These are phyloP conservation scores for Symbiodinium natans DNA, from an alignment of 73 alveolate species.

Conservation along the genomic window DNA sequence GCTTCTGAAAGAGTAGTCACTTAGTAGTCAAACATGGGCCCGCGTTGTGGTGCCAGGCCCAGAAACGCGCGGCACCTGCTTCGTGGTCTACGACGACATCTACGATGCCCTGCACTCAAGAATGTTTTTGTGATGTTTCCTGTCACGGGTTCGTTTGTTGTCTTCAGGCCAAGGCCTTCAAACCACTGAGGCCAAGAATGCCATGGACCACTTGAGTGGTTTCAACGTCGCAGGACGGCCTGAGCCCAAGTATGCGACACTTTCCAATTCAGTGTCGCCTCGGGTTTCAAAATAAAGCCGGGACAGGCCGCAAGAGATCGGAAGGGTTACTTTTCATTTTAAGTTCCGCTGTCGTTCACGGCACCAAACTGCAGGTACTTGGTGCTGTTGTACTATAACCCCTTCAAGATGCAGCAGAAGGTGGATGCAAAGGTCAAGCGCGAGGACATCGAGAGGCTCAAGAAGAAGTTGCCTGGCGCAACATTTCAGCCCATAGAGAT, in stretches of 20 bases:
- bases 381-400: slow-evolving; percentile 93
- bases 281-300: too few species aligned
- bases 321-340: too few species aligned
- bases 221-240: slow-evolving; percentile 99
- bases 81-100: slow-evolving; percentile 99
- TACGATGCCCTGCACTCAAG: slow-evolving; percentile 98
- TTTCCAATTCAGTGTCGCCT: background rate
- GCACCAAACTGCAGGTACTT: slow-evolving; percentile 93
- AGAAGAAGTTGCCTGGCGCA: slow-evolving; percentile 62
- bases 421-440: slow-evolving; percentile 89
- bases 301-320: too few species aligned
- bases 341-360: too few species aligned
- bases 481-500: background rate
- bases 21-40: too few species aligned
- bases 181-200: slow-evolving; percentile 99
- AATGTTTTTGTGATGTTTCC: too few species aligned
- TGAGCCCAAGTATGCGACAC: background rate
- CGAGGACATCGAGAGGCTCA: slow-evolving; percentile 93
- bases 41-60: slow-evolving; percentile 21
- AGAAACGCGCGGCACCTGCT: slow-evolving; percentile 99
- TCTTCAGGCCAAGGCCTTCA: slow-evolving; percentile 96
- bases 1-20: too few species aligned
- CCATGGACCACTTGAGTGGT: slow-evolving; percentile 99
- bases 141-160: too few species aligned
- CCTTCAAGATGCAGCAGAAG: slow-evolving; percentile 89